Evolutionary conservation across 768 basidiomycete species (phyloP).

Genomic region (Pleurotus tuber-regium): DNA sequence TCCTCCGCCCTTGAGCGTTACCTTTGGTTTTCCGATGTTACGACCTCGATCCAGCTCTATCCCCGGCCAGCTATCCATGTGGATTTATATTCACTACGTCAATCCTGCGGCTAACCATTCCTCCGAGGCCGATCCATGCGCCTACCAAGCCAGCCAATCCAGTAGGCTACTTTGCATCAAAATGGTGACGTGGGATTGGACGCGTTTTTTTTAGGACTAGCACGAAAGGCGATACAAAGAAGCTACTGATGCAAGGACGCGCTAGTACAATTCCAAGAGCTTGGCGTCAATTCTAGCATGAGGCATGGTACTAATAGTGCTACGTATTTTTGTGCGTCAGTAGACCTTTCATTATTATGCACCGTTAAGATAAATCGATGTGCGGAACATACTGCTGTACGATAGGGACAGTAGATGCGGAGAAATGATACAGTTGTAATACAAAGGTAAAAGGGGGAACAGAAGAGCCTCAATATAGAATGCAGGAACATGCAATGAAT

Average conservation of each 20-base stretch:
- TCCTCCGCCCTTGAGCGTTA: no score
- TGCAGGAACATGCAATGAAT: no score
- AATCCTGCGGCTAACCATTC: background rate
- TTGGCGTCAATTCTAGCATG: constrained; percentile 4
- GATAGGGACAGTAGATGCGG: no score
- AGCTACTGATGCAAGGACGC: constrained; percentile 1
- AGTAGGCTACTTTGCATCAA: background rate
- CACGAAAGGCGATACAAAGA: background rate
- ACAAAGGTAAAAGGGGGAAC: background rate
- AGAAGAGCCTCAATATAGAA: background rate
- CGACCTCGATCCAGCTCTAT: no score
- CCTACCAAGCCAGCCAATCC: background rate
- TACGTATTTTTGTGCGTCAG: constrained; percentile 2
- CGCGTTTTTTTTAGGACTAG: constrained; percentile 1
- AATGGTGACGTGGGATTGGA: constrained; percentile 2
- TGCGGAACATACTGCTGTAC: background rate
- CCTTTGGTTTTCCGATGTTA: no score
- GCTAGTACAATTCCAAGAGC: background rate
- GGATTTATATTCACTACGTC: background rate
- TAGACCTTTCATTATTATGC: no score
- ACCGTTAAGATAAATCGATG: no score
- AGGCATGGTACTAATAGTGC: constrained; percentile 1
- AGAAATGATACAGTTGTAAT: background rate
- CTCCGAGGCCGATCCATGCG: constrained; percentile 4
- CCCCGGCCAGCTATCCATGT: no score